Base-by-base conservation (phyloP, 169 alveolate species). In the Eimeria brunetti region DNA sequence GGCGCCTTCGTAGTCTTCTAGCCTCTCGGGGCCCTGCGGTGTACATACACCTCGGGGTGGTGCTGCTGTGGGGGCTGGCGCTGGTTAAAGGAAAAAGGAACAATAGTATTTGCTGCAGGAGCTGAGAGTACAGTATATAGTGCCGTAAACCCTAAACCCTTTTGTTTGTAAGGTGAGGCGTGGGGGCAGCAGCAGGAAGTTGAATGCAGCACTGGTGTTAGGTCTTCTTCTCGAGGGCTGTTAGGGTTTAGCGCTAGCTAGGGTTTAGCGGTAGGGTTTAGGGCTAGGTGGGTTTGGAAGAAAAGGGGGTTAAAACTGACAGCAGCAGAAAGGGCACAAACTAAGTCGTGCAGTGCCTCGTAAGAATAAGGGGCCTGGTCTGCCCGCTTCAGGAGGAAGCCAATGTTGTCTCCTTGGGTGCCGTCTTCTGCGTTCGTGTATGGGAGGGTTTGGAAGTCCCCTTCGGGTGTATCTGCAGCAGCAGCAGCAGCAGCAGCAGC, bases 341-440 rank as follows among this genome's bases (percentile, higher is more conserved):
- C 95, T 5, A 92, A 88, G 6, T 60, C 86, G 20, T 92, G 95
- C 3, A 88, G 41, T 36, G 95, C 88, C 56, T 92, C 95, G 62
- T 92, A 92, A 46, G 88, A 86, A 81, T 92, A 88, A 24, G 95
- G 95, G 36, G 71, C 56, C 30, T 92, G 92, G 36, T 92, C 95
- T 8, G 89, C 92, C 36, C 60, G 71, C 64, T 67, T 92, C 18
- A 92, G 83, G 11, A 92, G 88, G 27, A 3, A 38, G 53, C 95
- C 80, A 11, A 92, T 62, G 46, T 60, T 51, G 27, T 92, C 92
- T 41, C 22, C 78, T 69, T 44, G 49, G 27, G 33, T 20, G 20
- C 60, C 78, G 11, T 60, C 78, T 11, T 84, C 91, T 30, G 24
- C n/a, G 41, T 12, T n/a, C 8, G 73, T 11, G n/a, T 51, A 49